Percentiles rank a stretch among this genome's conserved stretches.
phyloP scores from a whole-genome alignment of 208 protist genomes.

The Wallacemonas sp. region DNA sequence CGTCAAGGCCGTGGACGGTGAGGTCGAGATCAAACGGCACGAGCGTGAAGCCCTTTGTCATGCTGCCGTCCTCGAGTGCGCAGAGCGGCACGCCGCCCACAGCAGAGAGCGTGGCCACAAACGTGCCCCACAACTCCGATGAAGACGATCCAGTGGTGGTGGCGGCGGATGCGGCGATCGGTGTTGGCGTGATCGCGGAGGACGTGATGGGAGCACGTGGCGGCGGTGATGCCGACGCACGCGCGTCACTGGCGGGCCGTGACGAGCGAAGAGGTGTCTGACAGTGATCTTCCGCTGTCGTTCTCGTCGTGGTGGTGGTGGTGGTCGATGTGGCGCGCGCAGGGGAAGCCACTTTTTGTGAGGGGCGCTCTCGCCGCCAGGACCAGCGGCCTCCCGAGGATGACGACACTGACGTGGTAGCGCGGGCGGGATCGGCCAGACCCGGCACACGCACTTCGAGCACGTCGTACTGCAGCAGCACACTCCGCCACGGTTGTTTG shows the following conservation, averaged over 20 bases:
- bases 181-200: background rate
- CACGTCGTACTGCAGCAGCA: constrained; percentile 19
- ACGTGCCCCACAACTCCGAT: constrained; percentile 43
- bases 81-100: constrained; percentile 50
- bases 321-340: no score
- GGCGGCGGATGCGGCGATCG: background rate
- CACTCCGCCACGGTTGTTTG: constrained; percentile 2
- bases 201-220: background rate
- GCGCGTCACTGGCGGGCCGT: background rate
- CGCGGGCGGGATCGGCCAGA: background rate
- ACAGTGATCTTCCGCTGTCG: background rate
- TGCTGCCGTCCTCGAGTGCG: constrained; percentile 45
- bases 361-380: background rate
- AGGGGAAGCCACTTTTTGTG: background rate
- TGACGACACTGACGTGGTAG: background rate
- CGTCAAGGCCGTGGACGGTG: constrained; percentile 43
- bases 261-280: background rate
- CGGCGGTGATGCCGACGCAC: background rate
- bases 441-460: background rate
- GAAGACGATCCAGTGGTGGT: no score
- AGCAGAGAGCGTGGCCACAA: constrained; percentile 42
- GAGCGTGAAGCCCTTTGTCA: constrained; percentile 29
- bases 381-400: background rate
- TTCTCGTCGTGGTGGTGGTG: background rate
- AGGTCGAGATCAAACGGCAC: constrained; percentile 58